phyloP scores from a whole-genome alignment of 768 basidiomycete genomes.

The Auriculariales sp. region DNA sequence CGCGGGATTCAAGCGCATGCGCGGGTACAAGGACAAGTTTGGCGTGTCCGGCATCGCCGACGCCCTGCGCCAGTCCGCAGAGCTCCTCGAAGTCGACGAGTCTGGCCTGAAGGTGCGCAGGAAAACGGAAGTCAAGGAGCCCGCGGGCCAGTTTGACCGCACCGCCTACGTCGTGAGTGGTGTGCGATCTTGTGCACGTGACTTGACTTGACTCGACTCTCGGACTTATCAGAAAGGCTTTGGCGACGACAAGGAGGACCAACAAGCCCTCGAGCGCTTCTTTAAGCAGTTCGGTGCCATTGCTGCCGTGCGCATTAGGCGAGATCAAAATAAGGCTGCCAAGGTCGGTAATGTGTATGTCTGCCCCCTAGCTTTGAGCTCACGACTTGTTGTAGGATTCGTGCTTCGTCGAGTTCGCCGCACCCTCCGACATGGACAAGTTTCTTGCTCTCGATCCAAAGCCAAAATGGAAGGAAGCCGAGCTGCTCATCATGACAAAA shows the following conservation, averaged over 20 bases:
- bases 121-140: slow-evolving; percentile 57
- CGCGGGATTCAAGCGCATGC: slow-evolving; percentile 92
- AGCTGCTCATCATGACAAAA: slow-evolving; percentile 79
- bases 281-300: slow-evolving; percentile 65
- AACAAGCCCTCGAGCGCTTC: slow-evolving; percentile 63
- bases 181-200: not conserved
- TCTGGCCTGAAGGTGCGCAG: slow-evolving; percentile 61
- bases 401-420: slow-evolving; percentile 82
- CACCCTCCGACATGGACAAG: slow-evolving; percentile 47
- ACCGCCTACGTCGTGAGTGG: slow-evolving; percentile 77
- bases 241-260: slow-evolving; percentile 47
- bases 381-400: slow-evolving; percentile 43
- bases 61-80: slow-evolving; percentile 37
- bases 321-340: slow-evolving; percentile 67
- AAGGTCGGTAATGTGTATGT: slow-evolving; percentile 39
- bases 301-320: slow-evolving; percentile 76
- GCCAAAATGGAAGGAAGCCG: slow-evolving; percentile 62
- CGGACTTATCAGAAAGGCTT: slow-evolving; percentile 64
- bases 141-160: slow-evolving; percentile 65
- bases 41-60: slow-evolving; percentile 58
- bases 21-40: slow-evolving; percentile 37
- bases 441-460: slow-evolving; percentile 76
- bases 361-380: not conserved
- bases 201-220: not conserved
- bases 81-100: slow-evolving; percentile 59